A percentile compares a stretch with the other conserved stretches of the same genome.
These are phyloP conservation scores for Fusarium sacchari DNA, from an alignment of 2,329 filamentous ascomycete genomes.

Conservation along the genomic window DNA sequence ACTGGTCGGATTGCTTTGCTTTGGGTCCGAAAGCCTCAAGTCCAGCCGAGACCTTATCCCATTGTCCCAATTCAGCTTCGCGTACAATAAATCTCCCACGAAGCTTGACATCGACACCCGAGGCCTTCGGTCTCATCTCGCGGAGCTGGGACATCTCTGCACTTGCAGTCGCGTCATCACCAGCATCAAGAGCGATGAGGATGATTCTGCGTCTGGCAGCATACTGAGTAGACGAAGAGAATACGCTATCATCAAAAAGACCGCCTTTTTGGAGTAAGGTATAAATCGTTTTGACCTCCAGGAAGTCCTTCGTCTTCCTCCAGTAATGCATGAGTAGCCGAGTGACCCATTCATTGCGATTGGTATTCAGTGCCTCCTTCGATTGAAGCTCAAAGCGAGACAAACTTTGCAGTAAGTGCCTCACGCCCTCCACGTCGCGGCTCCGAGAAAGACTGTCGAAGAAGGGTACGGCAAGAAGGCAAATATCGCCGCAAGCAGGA, in stretches of 20 bases:
- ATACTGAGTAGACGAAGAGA: slow-evolving; percentile 39
- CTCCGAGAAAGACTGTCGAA: slow-evolving; percentile 33
- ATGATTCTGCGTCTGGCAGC: slow-evolving; percentile 44
- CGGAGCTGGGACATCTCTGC: slow-evolving; percentile 42
- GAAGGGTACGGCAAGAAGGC: slow-evolving; percentile 36
- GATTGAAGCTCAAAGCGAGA: slow-evolving; percentile 7
- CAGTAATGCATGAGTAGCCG: slow-evolving; percentile 42
- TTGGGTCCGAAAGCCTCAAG: slow-evolving; percentile 37
- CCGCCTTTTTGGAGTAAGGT: slow-evolving; percentile 43
- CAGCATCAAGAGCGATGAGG: slow-evolving; percentile 42
- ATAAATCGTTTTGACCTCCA: slow-evolving; percentile 43
- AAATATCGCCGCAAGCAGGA: slow-evolving; percentile 38
- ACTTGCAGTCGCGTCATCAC: slow-evolving; percentile 41
- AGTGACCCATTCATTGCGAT: slow-evolving; percentile 33
- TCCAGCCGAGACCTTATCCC: slow-evolving; percentile 38
- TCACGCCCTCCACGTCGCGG: slow-evolving; percentile 26
- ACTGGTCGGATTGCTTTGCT: slow-evolving; percentile 31
- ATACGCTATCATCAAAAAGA: slow-evolving; percentile 35
- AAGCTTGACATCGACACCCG: slow-evolving; percentile 42
- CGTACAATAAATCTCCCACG: slow-evolving; percentile 42
- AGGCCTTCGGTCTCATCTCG: slow-evolving; percentile 27
- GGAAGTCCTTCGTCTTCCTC: slow-evolving; percentile 39
- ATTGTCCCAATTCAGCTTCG: slow-evolving; percentile 44
- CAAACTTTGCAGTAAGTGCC: slow-evolving; percentile 23
- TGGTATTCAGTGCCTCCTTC: slow-evolving; percentile 1